phyloP scores from a whole-genome alignment of 73 alveolate genomes.

The Paraurostyla sp. region DNA sequence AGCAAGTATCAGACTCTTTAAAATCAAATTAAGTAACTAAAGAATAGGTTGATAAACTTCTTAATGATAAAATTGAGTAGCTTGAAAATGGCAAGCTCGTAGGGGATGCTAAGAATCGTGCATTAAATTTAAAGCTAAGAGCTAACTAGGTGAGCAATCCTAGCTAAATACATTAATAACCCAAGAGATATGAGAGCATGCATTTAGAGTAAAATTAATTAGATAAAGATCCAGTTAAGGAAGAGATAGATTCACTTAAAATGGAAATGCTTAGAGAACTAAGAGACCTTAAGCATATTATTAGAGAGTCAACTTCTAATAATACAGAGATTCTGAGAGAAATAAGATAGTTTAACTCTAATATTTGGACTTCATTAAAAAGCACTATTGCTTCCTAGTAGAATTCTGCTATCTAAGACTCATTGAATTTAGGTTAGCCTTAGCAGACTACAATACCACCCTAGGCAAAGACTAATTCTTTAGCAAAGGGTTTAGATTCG shows the following conservation, averaged over 20 bases:
- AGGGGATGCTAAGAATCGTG: conserved; percentile 36
- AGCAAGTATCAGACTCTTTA: background rate
- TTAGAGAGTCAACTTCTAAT: background rate
- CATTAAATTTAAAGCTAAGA: conserved; percentile 26
- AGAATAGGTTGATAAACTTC: conserved; percentile 13
- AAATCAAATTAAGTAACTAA: background rate
- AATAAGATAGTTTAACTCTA: background rate
- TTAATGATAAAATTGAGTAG: conserved; percentile 25
- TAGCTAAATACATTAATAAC: background rate
- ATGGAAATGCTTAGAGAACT: background rate
- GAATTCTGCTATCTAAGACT: no score
- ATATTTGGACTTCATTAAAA: background rate
- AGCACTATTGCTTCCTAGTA: no score
- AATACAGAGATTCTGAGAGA: background rate
- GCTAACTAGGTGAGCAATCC: conserved; percentile 17
- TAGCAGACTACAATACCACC: no score
- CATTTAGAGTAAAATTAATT: background rate
- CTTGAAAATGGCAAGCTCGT: conserved; percentile 39
- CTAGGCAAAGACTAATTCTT: no score
- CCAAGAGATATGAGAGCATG: background rate
- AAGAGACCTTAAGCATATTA: background rate
- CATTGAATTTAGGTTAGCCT: no score
- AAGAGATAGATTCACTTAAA: background rate
- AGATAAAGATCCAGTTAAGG: background rate
- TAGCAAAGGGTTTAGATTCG: no score